Evolutionary conservation across 306 rosid genomes (phyloP), one percentile per base, ranked within the genome.

Genomic region (Dalbergia cochinchinensis): DNA sequence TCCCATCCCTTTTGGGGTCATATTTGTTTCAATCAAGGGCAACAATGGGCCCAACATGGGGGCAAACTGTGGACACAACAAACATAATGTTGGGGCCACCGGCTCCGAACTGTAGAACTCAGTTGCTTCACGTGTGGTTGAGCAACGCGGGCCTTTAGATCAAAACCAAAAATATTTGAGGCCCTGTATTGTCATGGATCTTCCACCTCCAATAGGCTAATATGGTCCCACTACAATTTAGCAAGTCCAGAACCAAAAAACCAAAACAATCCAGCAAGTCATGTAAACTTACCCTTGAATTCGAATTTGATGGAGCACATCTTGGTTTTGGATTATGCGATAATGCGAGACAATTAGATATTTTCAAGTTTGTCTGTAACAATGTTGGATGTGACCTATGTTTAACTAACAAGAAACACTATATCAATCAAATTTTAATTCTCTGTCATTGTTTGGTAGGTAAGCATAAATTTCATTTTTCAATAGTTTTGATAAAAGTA

Each of bases 331-430:
- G 84, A 60, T 48, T 71, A 76, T 78, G 70, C 51, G 48, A 78
- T 81, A 77, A 65, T 78, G 73, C 60, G 61, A 76, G 85, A 79
- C 81, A 79, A 83, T 73, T 0, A 37, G 64, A 80, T 86, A 71
- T 73, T 67, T 73, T 78, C 9, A 15, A 55, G 16, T 76, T 61
- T 53, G 64, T 62, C 50, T 26, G 42, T 77, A n/a, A 75, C 19
- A 33, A 14, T 59, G 63, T 6, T 69, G 6, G 77, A 79, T 75
- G 83, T 86, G 83, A 86, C 84, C 41, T 20, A 10, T 80, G 85
- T 83, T 80, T 77, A 80, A 68, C 86, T 63, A 81, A 86, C 69
- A 15, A n/a, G 35, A 66, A 78, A 78, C 80, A 83, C 72, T 34
- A 48, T 73, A 66, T 66, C 65, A 16, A 78, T 78, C 80, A 79